Evolutionary conservation across 192 early-diverging fungal species (phyloP).

Genomic region (Backusella liffmaniae): DNA sequence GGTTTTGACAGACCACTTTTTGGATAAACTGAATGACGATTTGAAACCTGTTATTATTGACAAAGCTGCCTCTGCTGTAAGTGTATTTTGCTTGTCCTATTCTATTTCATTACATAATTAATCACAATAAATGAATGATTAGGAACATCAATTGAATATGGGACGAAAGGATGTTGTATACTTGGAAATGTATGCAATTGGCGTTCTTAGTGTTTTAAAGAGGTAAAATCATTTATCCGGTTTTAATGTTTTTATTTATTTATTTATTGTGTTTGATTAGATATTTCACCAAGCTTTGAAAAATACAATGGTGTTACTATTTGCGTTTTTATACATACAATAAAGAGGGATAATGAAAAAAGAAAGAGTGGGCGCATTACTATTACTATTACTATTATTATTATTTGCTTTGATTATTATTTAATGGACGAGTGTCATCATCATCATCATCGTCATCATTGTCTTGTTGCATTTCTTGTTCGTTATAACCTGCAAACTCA

Average conservation of each 20-base stretch:
- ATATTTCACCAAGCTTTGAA: neutral
- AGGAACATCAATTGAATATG: constrained; percentile 81
- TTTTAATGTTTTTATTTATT: neutral
- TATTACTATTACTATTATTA: neutral
- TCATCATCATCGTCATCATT: neutral
- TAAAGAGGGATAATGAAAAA: neutral
- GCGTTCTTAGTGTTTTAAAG: constrained; percentile 91
- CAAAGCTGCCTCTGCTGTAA: constrained; percentile 77
- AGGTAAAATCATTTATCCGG: constrained; percentile 41
- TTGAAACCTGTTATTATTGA: constrained; percentile 66
- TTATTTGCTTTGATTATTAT: neutral
- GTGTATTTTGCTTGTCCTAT: neutral
- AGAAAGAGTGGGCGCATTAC: too few species aligned
- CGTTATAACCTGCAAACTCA: constrained; percentile 7
- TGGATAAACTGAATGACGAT: constrained; percentile 64
- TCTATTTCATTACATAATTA: neutral
- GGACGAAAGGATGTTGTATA: constrained; percentile 95
- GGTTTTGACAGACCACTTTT: constrained; percentile 70
- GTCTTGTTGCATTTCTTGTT: neutral
- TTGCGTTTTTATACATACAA: neutral
- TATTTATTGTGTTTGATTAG: neutral
- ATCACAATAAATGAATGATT: neutral
- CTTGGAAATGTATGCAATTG: constrained; percentile 90
- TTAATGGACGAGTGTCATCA: neutral
- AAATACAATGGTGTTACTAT: neutral